These are phyloP conservation scores for Coniosporium apollinis DNA, from an alignment of 495 filamentous ascomycete species.

Conservation along the genomic window DNA sequence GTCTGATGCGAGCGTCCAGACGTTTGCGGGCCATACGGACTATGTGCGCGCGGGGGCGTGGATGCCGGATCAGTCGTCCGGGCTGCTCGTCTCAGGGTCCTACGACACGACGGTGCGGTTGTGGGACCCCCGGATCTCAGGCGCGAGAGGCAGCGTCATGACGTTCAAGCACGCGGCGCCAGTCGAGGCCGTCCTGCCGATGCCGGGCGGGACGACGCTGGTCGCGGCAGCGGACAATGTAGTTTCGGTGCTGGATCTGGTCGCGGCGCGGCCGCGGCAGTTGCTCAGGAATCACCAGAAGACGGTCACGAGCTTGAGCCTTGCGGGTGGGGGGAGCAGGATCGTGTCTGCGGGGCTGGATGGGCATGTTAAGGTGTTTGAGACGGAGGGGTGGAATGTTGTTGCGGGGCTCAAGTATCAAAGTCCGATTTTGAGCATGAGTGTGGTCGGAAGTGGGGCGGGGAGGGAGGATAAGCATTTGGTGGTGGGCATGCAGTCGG, in stretches of 20 bases:
- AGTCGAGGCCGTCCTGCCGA: constrained; percentile 69
- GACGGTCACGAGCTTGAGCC: constrained; percentile 70
- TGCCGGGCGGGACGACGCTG: constrained; percentile 71
- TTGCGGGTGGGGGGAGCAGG: constrained; percentile 62
- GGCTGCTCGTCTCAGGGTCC: constrained; percentile 66
- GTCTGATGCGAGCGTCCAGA: constrained; percentile 50
- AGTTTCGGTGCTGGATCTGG: constrained; percentile 84
- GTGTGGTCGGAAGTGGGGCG: constrained; percentile 48
- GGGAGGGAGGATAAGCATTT: constrained; percentile 71
- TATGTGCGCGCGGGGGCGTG: constrained; percentile 80
- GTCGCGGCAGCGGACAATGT: constrained; percentile 73
- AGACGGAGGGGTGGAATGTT: constrained; percentile 81
- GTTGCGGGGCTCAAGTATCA: constrained; percentile 86
- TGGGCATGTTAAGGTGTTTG: constrained; percentile 92
- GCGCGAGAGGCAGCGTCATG: constrained; percentile 45
- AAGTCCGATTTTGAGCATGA: constrained; percentile 68
- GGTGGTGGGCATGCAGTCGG: constrained; percentile 84
- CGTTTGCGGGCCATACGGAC: constrained; percentile 77
- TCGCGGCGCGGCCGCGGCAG: constrained; percentile 73
- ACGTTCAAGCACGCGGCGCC: constrained; percentile 83
- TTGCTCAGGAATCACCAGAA: constrained; percentile 91
- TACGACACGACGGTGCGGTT: constrained; percentile 89
- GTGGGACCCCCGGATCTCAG: constrained; percentile 71
- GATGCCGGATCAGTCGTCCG: constrained; percentile 61
- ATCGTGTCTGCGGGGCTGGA: constrained; percentile 79